Evolutionary conservation across 2,329 filamentous ascomycete genomes (phyloP), one percentile per base, ranked within the genome.

Genomic region (Talaromyces piceae): DNA sequence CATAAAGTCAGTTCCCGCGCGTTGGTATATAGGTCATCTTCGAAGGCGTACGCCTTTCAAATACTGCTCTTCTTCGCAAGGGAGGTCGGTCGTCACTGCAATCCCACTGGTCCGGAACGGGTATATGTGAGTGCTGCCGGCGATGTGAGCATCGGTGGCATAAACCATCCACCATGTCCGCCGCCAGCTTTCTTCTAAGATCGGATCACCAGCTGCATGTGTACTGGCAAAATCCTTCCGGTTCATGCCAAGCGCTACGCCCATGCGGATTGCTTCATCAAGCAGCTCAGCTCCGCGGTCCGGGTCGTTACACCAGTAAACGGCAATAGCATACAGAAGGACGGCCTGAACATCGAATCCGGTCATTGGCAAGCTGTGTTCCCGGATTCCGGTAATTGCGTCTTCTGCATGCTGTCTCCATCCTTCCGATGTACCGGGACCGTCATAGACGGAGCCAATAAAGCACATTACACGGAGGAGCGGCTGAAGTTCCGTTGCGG

Each of bases 91-190:
- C 56, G 87, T 81, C 5, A 80, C 77, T 1, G 73, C 67, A 6
- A 90, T 76, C 61, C 89, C 89, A 47, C 81, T 83, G 47, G 62
- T 11, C 56, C 60, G 22, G 61, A 60, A 26, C 61, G 61, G 11
- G 91, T 81, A 11, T 86, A 50, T 57, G 27, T 59, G 58, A 7
- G 57, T 60, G 28, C 52, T 82, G 8, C 86, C 86, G 3, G 88
- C 85, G 59, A 93, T 79, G 77, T 91, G 86, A 45, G 86, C 86
- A 60, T 94, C 88, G 11, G 86, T 79, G 26, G 87, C 78, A 61
- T 84, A 90, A 23, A 87, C 61, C 59, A 80, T 88, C 90, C 90
- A 95, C 89, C 89, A 95, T 1, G 89, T 95, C 54, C 90, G 76
- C 26, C 88, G 79, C 80, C 87, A 87, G 63, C 86, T 88, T 67